A percentile compares a stretch with the other conserved stretches of the same genome.
These are phyloP conservation scores for Kwoniella heveanensis DNA, from an alignment of 768 basidiomycete species.

Conservation along the genomic window DNA sequence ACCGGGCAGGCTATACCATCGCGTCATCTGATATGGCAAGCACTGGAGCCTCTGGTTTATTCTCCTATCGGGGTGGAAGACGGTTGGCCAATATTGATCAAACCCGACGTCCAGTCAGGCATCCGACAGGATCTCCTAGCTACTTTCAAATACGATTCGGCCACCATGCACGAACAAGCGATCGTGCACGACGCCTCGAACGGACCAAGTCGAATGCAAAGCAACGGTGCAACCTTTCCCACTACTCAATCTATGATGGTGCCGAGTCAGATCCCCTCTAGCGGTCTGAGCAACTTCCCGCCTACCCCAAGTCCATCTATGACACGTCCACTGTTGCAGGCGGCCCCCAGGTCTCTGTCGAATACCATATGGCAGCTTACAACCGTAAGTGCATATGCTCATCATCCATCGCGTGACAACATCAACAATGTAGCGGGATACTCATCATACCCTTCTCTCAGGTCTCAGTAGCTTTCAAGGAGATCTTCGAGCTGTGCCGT, in stretches of 20 bases:
- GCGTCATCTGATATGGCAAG: constrained; percentile 66
- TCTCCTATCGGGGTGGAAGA: background rate
- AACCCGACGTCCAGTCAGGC: constrained; percentile 62
- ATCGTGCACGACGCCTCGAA: background rate
- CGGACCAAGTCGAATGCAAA: background rate
- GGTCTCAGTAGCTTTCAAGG: constrained; percentile 22
- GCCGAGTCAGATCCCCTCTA: constrained; percentile 13
- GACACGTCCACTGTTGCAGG: background rate
- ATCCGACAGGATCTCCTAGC: constrained; percentile 57
- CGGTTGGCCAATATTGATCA: constrained; percentile 61
- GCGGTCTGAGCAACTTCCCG: constrained; percentile 8
- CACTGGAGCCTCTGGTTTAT: constrained; percentile 47
- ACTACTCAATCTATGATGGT: background rate
- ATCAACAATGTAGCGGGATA: background rate
- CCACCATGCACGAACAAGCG: background rate
- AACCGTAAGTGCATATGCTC: constrained; percentile 62
- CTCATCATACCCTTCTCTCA: background rate
- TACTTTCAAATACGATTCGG: background rate
- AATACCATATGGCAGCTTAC: constrained; percentile 67
- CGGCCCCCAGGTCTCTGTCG: constrained; percentile 58
- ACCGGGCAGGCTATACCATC: constrained; percentile 66
- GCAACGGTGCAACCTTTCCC: background rate
- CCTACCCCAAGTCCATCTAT: constrained; percentile 10
- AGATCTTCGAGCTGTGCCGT: constrained; percentile 13
- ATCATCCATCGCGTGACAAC: too few relatives aligned